A percentile compares a stretch with the other conserved stretches of the same genome.
phyloP scores from a whole-genome alignment of 306 rosid species.

The Neltuma alba region DNA sequence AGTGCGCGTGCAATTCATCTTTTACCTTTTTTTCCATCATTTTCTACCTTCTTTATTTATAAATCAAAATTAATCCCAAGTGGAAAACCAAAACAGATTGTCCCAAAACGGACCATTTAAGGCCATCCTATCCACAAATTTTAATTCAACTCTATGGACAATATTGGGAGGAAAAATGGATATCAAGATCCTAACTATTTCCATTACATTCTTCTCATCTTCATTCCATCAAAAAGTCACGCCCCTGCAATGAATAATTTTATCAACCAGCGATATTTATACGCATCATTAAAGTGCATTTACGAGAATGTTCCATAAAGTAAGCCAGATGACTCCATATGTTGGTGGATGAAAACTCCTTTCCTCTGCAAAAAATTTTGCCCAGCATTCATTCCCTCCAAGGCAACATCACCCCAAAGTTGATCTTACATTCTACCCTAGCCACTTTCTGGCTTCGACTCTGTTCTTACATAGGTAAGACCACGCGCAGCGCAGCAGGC shows the following conservation, averaged over 20 bases:
- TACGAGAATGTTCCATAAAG: slow-evolving; percentile 30
- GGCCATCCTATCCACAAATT: slow-evolving; percentile 10
- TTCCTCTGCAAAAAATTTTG: background rate
- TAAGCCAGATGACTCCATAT: background rate
- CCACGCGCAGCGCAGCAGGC: slow-evolving; percentile 62
- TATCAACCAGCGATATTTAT: slow-evolving; percentile 3
- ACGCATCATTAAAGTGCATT: slow-evolving; percentile 15
- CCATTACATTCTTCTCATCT: slow-evolving; percentile 23
- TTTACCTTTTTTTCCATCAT: background rate
- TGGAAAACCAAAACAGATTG: slow-evolving; percentile 1
- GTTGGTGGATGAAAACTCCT: background rate
- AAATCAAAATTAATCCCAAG: background rate
- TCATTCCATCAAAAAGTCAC: slow-evolving; percentile 31
- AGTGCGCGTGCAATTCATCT: background rate
- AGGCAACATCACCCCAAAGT: background rate
- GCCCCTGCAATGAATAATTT: background rate
- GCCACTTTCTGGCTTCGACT: slow-evolving; percentile 60
- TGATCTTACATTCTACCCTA: slow-evolving; percentile 40
- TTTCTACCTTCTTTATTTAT: background rate
- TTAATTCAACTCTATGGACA: slow-evolving; percentile 3
- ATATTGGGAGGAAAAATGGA: slow-evolving; percentile 5
- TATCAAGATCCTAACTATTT: slow-evolving; percentile 7
- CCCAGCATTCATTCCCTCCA: slow-evolving; percentile 23
- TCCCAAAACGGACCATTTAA: background rate
- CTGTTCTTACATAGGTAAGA: slow-evolving; percentile 78